Evolutionary conservation across 805 yeast genomes (phyloP), one percentile per base, ranked within the genome.

Genomic region (Cyberlindnera mrakii): DNA sequence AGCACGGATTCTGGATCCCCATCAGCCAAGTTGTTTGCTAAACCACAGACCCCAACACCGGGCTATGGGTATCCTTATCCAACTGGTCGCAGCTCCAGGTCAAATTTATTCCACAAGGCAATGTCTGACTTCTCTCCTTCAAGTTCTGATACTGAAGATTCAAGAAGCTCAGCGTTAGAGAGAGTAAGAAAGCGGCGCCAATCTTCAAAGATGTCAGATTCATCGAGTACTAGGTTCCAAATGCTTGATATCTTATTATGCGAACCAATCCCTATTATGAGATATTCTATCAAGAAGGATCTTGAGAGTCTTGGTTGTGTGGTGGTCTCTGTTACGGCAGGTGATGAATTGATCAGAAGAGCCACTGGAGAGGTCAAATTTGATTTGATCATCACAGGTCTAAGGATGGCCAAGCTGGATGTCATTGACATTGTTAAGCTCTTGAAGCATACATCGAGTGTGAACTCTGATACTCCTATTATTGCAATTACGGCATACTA

Each of bases 321-420:
- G 11, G 96, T 88, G 8, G 85, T 86, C 5, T 70, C 85, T 3
- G 84, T 86, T 6, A 68, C 80, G 0, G 80, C 80, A 45, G 96
- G 95, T 1, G 91, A 88, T 47, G 96, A 89, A 47, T 69, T 89
- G 46, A 75, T 89, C 13, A 72, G 93, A 46, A 67, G 93, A 43
- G 87, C 88, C 6, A 84, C 95, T 0, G 85, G 95, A 31, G 82
- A 81, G 41, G 85, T 87, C 16, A 82, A 79, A 57, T 91, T 88
- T 66, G 97, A 90, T 63, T 51, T 89, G 33, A 87, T 90, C 25
- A 70, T 90, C 46, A 80, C 93, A 0, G 93, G 91, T 3, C 68
- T 84, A 42, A 77, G 77, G 50, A 66, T 85, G 18, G 77, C 85
- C 14, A 81, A 80, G 46, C 67, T 84, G 25, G 85, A 78, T 48